Evolutionary conservation across 768 basidiomycete species (phyloP), one percentile per base, ranked within the genome.

Genomic region (Suillus occidentalis): DNA sequence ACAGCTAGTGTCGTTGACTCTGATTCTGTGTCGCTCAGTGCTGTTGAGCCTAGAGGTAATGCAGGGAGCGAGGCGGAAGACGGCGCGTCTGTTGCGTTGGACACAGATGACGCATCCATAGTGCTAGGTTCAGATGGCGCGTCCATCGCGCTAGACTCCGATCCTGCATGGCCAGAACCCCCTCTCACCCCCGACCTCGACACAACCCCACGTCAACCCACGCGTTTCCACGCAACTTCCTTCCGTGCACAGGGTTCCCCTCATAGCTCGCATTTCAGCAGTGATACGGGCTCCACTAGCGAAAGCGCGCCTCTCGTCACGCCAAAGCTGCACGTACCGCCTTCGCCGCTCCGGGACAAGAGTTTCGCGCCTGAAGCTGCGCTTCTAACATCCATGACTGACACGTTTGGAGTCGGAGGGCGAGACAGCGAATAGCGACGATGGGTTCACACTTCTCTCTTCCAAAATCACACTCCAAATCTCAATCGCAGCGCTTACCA

Each of bases 1-100:
- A 79, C 83, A 12, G 86, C 87, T n/a, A 84, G 83, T 52, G 79
- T 87, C 20, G 72, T 87, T 45, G 77, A 80, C 53, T 67, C 74
- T 31, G 76, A 76, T 52, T 36, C 63, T 6, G 68, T 76, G 18
- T 72, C 74, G 2, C 22, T 69, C 18, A 28, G 25, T 42, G 58
- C 40, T 59, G 58, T 28, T 1, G 39, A 59, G 25, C 39, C 39
- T 18, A 14, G 22, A 40, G 39, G 25, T 18, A 16, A 58, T 16
- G 39, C 9, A 58, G 39, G 28, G 10, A 42, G 25, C 25, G 25
- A 31, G 6, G 10, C 10, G 4, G 58, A 22, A 59, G 58, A 59
- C 3, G 28, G 40, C 8, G 14, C 16, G 14, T 40, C 39, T 9
- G 25, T 25, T 16, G 16, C 18, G 22, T n/a, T 53, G 5, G 52